A percentile compares a stretch with the other conserved stretches of the same genome.
These are phyloP conservation scores for Populus ilicifolia DNA, from an alignment of 345 rosid species.

Conservation along the genomic window DNA sequence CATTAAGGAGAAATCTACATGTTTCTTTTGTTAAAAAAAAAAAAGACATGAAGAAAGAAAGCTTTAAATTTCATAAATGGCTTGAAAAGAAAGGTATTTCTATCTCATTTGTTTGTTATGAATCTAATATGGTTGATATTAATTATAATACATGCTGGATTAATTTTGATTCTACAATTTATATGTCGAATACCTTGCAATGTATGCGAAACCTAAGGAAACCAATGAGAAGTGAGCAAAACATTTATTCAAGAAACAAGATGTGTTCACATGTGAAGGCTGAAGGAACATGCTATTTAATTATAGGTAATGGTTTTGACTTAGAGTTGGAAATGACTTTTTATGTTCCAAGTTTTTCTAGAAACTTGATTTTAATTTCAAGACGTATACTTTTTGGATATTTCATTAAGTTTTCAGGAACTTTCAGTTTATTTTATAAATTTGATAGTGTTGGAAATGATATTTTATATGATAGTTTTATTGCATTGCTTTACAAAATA, in stretches of 20 bases:
- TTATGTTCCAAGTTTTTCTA: constrained; percentile 5
- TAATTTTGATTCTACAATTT: background rate
- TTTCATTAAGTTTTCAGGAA: background rate
- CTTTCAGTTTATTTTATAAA: background rate
- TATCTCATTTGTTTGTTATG: no score
- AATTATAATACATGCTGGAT: background rate
- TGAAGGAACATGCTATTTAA: background rate
- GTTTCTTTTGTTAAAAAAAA: background rate
- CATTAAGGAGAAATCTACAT: background rate
- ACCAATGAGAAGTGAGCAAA: background rate
- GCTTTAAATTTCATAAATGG: no score
- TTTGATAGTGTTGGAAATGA: background rate
- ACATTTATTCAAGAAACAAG: background rate
- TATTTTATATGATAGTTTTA: background rate
- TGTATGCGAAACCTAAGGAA: background rate
- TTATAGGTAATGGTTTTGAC: background rate
- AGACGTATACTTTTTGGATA: background rate
- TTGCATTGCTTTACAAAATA: background rate
- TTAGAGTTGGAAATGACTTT: background rate
- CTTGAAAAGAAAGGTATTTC: no score
- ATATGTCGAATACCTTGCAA: background rate
- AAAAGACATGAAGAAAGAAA: no score
- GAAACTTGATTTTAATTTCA: background rate
- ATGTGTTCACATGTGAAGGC: background rate
- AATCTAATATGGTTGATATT: background rate